Conservation (phyloP, 2,329 filamentous ascomycete genomes). For the Plenodomus lindquistii region DNA sequence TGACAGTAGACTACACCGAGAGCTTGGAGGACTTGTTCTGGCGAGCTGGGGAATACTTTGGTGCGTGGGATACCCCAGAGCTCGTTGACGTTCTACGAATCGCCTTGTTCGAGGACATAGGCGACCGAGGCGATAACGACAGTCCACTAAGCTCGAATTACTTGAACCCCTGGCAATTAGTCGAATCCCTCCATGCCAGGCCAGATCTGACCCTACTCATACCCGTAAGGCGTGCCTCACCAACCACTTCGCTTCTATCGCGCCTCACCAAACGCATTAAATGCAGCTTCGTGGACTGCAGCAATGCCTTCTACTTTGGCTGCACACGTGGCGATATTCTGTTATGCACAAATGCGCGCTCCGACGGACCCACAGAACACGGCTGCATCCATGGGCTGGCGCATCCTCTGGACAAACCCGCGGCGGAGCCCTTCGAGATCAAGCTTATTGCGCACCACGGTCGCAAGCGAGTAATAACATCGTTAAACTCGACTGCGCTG, state of each 20-base stretch:
- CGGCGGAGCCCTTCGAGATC: background rate
- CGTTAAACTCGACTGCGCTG: background rate
- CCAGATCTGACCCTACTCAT: background rate
- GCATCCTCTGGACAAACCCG: background rate
- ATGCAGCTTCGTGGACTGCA: background rate
- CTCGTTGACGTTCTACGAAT: constrained; percentile 1
- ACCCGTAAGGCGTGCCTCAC: background rate
- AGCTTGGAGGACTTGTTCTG: constrained; percentile 2
- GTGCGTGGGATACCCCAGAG: constrained; percentile 3
- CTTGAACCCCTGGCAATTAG: background rate
- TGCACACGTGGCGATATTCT: constrained; percentile 1
- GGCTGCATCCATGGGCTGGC: constrained; percentile 3
- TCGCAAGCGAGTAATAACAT: background rate
- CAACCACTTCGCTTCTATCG: background rate
- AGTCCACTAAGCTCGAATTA: background rate
- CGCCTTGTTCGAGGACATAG: background rate
- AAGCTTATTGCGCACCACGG: constrained; percentile 2
- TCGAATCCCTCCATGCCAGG: background rate
- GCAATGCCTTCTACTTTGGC: background rate
- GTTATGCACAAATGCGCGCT: constrained; percentile 2
- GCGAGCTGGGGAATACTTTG: constrained; percentile 5
- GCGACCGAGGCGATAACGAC: background rate
- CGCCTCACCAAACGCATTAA: background rate
- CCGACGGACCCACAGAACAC: background rate
- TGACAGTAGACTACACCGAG: constrained; percentile 4